Percentiles rank a stretch among this genome's conserved stretches.
phyloP scores from a whole-genome alignment of 495 filamentous ascomycete genomes.

The Chaetomium fimeti region DNA sequence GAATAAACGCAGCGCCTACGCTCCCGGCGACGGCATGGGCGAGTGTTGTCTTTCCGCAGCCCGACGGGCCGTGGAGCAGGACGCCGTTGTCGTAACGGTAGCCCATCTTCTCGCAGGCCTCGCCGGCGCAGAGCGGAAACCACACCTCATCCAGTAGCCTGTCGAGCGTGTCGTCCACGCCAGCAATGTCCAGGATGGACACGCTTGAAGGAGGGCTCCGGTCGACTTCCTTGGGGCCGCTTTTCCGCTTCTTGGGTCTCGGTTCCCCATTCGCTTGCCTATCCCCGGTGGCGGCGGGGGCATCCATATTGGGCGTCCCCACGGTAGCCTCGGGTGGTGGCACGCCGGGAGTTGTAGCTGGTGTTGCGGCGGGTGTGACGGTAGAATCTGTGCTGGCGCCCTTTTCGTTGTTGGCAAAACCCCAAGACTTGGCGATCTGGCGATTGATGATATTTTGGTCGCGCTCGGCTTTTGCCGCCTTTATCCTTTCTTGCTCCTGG shows the following conservation, averaged over 20 bases:
- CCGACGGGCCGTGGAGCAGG: conserved; percentile 86
- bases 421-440: conserved; percentile 60
- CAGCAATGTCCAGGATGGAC: conserved; percentile 78
- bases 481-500: conserved; percentile 40
- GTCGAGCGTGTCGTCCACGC: conserved; percentile 74
- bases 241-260: conserved; percentile 63
- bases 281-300: conserved; percentile 14
- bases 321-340: background rate
- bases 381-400: conserved; percentile 26
- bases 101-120: conserved; percentile 54
- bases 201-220: conserved; percentile 72
- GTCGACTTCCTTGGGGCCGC: conserved; percentile 47
- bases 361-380: background rate
- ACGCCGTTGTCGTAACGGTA: conserved; percentile 84
- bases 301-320: conserved; percentile 5
- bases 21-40: conserved; percentile 87
- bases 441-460: conserved; percentile 33
- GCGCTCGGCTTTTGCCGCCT: conserved; percentile 29
- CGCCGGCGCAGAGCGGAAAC: conserved; percentile 67
- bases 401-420: conserved; percentile 35
- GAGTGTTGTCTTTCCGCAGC: conserved; percentile 93
- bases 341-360: background rate
- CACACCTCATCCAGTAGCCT: conserved; percentile 78
- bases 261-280: conserved; percentile 67
- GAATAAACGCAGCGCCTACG: conserved; percentile 80